These are phyloP conservation scores for Phytophthora europaea DNA, from an alignment of 352 stramenopile species.

Conservation along the genomic window DNA sequence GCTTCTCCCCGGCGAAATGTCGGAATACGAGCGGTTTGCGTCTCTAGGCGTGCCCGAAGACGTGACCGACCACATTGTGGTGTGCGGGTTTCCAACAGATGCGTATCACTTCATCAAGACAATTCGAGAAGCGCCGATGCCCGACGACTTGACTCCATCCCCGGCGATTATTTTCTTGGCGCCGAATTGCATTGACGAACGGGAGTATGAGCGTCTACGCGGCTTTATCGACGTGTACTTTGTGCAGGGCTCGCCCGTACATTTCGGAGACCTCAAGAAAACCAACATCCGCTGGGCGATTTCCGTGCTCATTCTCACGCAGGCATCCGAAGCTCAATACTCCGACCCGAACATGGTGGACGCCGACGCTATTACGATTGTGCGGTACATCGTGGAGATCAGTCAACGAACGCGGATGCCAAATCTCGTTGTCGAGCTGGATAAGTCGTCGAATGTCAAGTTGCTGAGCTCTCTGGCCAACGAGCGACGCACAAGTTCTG, in stretches of 20 bases:
- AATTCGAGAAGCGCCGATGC: slow-evolving; percentile 63
- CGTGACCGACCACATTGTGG: slow-evolving; percentile 69
- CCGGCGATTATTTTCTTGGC: slow-evolving; percentile 71
- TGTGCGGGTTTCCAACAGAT: slow-evolving; percentile 73
- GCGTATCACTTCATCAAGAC: slow-evolving; percentile 79
- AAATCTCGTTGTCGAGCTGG: slow-evolving; percentile 80
- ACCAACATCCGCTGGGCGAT: slow-evolving; percentile 68
- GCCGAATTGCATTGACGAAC: slow-evolving; percentile 55
- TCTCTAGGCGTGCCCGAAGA: slow-evolving; percentile 46
- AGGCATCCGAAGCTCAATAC: slow-evolving; percentile 58
- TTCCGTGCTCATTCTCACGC: slow-evolving; percentile 74
- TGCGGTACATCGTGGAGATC: slow-evolving; percentile 87
- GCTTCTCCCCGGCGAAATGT: slow-evolving; percentile 26
- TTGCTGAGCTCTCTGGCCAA: slow-evolving; percentile 78
- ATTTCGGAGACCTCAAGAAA: slow-evolving; percentile 76
- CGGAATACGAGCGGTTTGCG: slow-evolving; percentile 70
- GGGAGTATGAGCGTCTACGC: slow-evolving; percentile 60
- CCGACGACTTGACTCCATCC: slow-evolving; percentile 47
- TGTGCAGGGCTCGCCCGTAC: slow-evolving; percentile 74
- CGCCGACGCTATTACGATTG: slow-evolving; percentile 81
- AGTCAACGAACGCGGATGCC: slow-evolving; percentile 70
- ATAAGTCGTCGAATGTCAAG: slow-evolving; percentile 82
- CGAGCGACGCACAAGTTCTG: slow-evolving; percentile 50
- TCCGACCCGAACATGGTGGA: slow-evolving; percentile 87
- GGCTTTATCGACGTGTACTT: slow-evolving; percentile 74